phyloP scores from a whole-genome alignment of 352 stramenopile genomes.

The Phytopythium cucurbitacearum region DNA sequence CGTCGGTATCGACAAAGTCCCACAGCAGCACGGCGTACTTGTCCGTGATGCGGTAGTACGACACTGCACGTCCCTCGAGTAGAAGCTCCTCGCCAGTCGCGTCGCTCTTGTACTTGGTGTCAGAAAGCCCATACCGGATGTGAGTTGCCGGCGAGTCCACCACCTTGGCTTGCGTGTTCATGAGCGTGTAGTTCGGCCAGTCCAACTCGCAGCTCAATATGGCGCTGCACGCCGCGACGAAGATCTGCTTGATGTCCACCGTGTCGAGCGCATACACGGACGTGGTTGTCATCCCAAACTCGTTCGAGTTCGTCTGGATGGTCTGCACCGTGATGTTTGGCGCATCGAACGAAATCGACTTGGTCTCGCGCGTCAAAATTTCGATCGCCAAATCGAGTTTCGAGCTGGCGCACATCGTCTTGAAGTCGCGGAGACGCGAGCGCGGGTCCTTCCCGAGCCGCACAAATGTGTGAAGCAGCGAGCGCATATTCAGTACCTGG shows the following conservation, averaged over 20 bases:
- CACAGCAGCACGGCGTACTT: constrained; percentile 20
- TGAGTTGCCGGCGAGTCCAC: constrained; percentile 19
- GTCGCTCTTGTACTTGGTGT: constrained; percentile 21
- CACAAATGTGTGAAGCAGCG: constrained; percentile 42
- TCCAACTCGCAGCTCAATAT: constrained; percentile 21
- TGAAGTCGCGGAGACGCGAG: constrained; percentile 26
- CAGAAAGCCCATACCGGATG: constrained; percentile 26
- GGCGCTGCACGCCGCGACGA: constrained; percentile 20
- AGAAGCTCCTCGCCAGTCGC: constrained; percentile 17
- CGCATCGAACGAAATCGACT: constrained; percentile 16
- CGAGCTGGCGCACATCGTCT: constrained; percentile 17
- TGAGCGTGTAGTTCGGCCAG: constrained; percentile 23
- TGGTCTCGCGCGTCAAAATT: constrained; percentile 40
- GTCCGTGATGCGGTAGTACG: constrained; percentile 27
- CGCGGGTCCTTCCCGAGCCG: constrained; percentile 19
- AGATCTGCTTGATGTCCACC: constrained; percentile 33
- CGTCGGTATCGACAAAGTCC: constrained; percentile 28
- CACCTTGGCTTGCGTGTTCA: constrained; percentile 22
- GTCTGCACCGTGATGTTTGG: constrained; percentile 21
- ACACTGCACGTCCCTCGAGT: constrained; percentile 1
- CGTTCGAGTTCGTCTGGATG: constrained; percentile 18
- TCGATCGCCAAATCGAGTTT: constrained; percentile 40
- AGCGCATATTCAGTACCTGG: constrained; percentile 31
- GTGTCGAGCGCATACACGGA: constrained; percentile 32
- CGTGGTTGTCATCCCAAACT: constrained; percentile 25